Evolutionary conservation across 2,329 filamentous ascomycete species (phyloP), one percentile per base, ranked within the genome.

Genomic region (Pseudopithomyces maydicus): DNA sequence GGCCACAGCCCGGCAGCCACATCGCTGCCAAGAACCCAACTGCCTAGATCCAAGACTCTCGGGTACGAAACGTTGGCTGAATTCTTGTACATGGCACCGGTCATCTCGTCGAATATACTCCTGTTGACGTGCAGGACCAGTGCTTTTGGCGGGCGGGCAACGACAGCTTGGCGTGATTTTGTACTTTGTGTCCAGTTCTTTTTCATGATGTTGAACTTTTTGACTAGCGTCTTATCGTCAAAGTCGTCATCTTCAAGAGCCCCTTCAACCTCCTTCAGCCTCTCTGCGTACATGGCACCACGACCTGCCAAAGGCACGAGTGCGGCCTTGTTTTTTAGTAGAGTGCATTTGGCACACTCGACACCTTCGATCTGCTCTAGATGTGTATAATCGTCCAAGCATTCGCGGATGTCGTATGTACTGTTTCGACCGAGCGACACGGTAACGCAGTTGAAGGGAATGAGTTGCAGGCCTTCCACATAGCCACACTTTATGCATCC

Each of bases 401-500:
- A 89, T 57, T 95, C 88, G 55, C 88, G 87, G 0, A 98, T 78
- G 58, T 92, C 85, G 68, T 93, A 91, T 17, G 83, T 80, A 22
- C 52, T 56, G 46, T 83, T 82, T 5, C 82, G 78, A 1, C 90
- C 91, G 1, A 98, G 85, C 35, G 89, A 92, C 0, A 98, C 85
- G 0, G 94, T 97, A 45, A 98, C 80, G 69, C 92, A 97, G 71
- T 95, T 97, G 81, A 98, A 98, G 0, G 92, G 92, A 19, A 92
- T 96, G 78, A 98, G 86, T 1, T 90, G 92, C 14, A 97, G 82
- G 1, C 93, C 93, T 67, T 97, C 92, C 0, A 91, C 92, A 76
- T 90, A 90, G 7, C 92, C 91, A 72, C 95, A 99, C 44, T 83
- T 82, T 54, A 90, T 88, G 74, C 95, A 99, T 0, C 91, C 90